Evolutionary conservation across 164 flowering plant species (phyloP), one percentile per base, ranked within the genome.

Genomic region (Cinnamomum micranthum): DNA sequence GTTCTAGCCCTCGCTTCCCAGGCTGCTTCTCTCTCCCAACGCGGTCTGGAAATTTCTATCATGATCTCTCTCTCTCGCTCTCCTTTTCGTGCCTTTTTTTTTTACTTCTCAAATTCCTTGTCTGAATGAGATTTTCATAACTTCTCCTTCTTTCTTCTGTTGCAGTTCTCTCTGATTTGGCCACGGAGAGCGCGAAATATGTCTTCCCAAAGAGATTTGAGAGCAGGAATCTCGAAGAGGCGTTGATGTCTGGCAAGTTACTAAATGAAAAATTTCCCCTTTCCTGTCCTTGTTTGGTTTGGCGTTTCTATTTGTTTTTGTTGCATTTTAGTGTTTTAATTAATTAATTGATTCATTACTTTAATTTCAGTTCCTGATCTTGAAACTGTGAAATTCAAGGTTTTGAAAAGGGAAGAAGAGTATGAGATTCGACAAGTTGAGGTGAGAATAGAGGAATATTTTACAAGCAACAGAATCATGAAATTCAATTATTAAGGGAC

Each of bases 361-460:
- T 68, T 55, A 31, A 66, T 52, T 69, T 27, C 69, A 94, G 97
- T 93, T 78, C 98, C 97, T 23, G 91, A 95, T 80, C 87, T 95
- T 69, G 98, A 95, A 77, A 93, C 93, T 2, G 87, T 92, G 74
- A 85, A 86, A 50, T 95, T 88, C 72, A 87, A 76, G 77, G 90
- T 93, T 74, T 75, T 95, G 81, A 80, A 80, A 22, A 73, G 91
- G 76, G 84, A 41, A 28, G 92, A 88, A 15, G 81, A 78, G 76
- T 95, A 88, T 63, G 97, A 93, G 84, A 95, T 95, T 22, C 82
- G 97, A 81, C 87, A 91, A 85, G 88, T 93, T 13, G 95, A 95
- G 95, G 99, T 90, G 78, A 33, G 47, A 31, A 31, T 31, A 31
- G 6, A 31, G 35, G 35, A 31, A 31, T 31, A 31, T 31, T 6